A percentile compares a stretch with the other conserved stretches of the same genome.
Conservation (phyloP, 208 protist genomes). For the Willaertia magna region DNA sequence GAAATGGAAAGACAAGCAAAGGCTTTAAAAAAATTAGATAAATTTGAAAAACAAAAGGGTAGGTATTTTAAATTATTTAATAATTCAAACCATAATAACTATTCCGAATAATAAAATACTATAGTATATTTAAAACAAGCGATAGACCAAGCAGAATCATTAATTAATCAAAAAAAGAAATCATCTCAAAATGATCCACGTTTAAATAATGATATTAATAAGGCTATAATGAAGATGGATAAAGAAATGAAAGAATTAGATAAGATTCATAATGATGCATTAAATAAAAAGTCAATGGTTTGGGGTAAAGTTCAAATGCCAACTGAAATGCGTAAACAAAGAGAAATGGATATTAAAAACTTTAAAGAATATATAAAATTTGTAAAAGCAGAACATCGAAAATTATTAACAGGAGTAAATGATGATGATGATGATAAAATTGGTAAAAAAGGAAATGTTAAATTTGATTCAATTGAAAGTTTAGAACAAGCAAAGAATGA, state of each 20-base stretch:
- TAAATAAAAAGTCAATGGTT: background rate
- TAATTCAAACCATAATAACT: no score
- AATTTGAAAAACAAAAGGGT: background rate
- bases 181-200: background rate
- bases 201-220: background rate
- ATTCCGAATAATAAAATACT: background rate
- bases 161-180: background rate
- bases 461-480: background rate
- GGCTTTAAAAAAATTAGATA: background rate
- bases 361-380: background rate
- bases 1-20: background rate
- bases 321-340: background rate
- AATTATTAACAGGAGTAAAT: background rate
- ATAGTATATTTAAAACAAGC: background rate
- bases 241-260: background rate
- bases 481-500: background rate
- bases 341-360: background rate
- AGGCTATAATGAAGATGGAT: background rate
- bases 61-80: background rate
- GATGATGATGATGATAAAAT: background rate
- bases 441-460: background rate
- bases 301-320: background rate
- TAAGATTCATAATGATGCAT: background rate
- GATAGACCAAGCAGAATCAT: background rate
- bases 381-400: background rate